These are phyloP conservation scores for Aspergillus sp. DNA, from an alignment of 2,329 filamentous ascomycete species.

Conservation along the genomic window DNA sequence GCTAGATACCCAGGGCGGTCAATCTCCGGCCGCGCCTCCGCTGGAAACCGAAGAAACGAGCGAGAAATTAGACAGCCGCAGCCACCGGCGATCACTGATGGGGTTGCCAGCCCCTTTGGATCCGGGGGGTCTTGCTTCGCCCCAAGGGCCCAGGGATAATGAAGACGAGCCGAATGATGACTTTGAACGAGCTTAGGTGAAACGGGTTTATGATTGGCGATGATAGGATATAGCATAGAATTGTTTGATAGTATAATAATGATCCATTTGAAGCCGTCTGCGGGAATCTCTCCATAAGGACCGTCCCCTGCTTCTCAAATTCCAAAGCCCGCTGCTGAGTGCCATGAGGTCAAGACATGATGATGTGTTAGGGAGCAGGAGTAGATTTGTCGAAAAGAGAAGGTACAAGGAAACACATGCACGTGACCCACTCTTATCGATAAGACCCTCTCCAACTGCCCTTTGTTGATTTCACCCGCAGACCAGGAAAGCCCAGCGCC, in stretches of 20 bases:
- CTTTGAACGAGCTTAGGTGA: constrained; percentile 36
- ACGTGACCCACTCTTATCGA: constrained; percentile 4
- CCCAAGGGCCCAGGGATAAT: constrained; percentile 24
- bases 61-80: constrained; percentile 47
- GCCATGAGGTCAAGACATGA: neutral
- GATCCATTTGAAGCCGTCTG: neutral
- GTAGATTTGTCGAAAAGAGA: no score
- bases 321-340: constrained; percentile 5
- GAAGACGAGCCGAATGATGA: constrained; percentile 33
- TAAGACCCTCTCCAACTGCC: constrained; percentile 1
- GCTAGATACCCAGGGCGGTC: constrained; percentile 22
- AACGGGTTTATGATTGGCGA: constrained; percentile 2
- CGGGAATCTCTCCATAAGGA: neutral
- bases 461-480: neutral
- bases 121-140: constrained; percentile 40
- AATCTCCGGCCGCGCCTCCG: constrained; percentile 17
- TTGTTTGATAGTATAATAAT: neutral
- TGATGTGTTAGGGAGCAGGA: no score
- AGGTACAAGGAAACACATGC: neutral
- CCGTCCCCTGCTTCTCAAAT: constrained; percentile 4
- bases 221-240: neutral
- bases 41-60: constrained; percentile 36
- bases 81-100: constrained; percentile 49
- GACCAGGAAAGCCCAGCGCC: neutral
- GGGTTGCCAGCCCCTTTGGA: constrained; percentile 42